Evolutionary conservation across 1,284 basidiomycete genomes (phyloP), one percentile per base, ranked within the genome.

Genomic region (Ustilago bromivora): DNA sequence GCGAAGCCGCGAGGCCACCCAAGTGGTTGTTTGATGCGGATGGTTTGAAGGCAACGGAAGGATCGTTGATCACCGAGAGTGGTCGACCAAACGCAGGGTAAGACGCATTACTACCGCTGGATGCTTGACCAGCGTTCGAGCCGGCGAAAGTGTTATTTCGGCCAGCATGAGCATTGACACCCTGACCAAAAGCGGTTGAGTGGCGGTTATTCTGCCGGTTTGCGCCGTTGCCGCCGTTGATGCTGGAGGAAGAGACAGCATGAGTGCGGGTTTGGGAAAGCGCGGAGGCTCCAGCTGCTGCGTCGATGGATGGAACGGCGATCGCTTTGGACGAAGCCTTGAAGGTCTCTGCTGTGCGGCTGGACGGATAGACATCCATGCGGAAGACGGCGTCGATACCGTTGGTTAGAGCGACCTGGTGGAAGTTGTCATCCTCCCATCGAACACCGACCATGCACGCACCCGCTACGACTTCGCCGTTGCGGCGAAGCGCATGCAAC

Each of bases 371-470:
- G 17, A 78, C 71, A n/a, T 78, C 72, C 62, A 67, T 71, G 12
- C 78, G 71, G 49, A 82, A 77, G 35, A 73, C 71, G 12, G 79
- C 79, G 63, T 82, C 81, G n/a, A 71, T 61, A 4, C 81, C 81
- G 19, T 74, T 66, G 46, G 76, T 73, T 3, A 78, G 65, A 17
- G 69, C 67, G 19, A 76, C 71, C 53, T 81, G 75, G 46, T 82
- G 79, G 57, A 82, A 66, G 52, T 78, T 80, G 41, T 81, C 79
- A 47, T 79, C 76, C 38, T 81, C 77, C 81, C 81, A 82, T 23
- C 81, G 72, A 43, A 79, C 81, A 23, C 81, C 79, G 15, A 82
- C 65, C 60, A 82, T 72, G 53, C 77, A 79, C 2, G 77, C 70
- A 11, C 78, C 75, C 9, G 79, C 79, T 11, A 82, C 60, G 4